Evolutionary conservation across 2,329 filamentous ascomycete species (phyloP).

Genomic region (Davidsoniella virescens): DNA sequence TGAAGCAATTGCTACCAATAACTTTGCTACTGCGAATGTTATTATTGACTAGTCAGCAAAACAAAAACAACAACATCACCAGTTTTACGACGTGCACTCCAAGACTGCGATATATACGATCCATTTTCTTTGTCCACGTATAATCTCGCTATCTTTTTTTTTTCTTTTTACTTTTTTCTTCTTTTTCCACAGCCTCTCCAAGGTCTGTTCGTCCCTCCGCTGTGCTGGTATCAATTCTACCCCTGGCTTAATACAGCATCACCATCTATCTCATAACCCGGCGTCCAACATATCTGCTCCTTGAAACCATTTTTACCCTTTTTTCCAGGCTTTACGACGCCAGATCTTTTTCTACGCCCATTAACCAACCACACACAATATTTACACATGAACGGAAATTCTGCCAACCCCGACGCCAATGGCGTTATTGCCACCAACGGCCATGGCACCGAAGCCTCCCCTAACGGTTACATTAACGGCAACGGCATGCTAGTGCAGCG

Average conservation of each 20-base stretch:
- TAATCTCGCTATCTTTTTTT: background rate
- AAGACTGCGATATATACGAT: background rate
- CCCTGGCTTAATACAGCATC: background rate
- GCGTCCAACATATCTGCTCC: background rate
- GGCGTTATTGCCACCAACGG: background rate
- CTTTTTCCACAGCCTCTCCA: background rate
- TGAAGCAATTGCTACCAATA: background rate
- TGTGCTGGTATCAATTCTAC: conserved; percentile 1
- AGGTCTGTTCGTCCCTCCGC: background rate
- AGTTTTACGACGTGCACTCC: background rate
- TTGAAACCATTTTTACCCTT: background rate
- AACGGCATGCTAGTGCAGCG: conserved; percentile 21
- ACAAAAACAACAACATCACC: background rate
- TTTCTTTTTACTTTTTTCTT: conserved; percentile 3
- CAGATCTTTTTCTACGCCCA: background rate
- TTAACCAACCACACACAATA: background rate
- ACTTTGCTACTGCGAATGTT: background rate
- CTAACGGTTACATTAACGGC: conserved; percentile 18
- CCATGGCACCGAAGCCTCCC: background rate
- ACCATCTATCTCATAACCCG: background rate
- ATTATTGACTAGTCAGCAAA: background rate
- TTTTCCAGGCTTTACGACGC: background rate
- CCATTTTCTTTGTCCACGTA: background rate
- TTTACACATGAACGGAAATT: conserved; percentile 6
- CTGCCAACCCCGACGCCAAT: conserved; percentile 5